Percentiles rank a stretch among this genome's conserved stretches.
phyloP scores from a whole-genome alignment of 805 yeast genomes.

The Ogataea pignaliae region DNA sequence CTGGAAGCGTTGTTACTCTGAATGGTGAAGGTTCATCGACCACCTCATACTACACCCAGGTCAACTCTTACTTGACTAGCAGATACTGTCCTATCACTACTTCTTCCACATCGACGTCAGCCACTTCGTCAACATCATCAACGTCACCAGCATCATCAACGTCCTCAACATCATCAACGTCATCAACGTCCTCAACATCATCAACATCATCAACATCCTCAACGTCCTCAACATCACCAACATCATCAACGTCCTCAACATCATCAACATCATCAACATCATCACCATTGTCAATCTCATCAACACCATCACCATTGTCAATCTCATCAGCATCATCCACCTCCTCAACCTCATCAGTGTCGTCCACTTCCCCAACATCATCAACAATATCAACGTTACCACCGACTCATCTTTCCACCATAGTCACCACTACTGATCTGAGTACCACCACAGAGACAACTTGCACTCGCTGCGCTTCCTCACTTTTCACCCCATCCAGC shows the following conservation, averaged over 20 bases:
- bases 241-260: background rate
- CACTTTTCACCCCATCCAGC: too few relatives aligned
- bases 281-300: background rate
- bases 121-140: background rate
- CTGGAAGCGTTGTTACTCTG: slow-evolving; percentile 2
- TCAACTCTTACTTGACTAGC: slow-evolving; percentile 1
- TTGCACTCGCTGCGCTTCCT: too few relatives aligned
- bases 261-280: background rate
- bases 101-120: background rate
- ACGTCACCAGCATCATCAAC: background rate
- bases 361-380: too few relatives aligned
- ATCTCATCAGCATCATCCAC: background rate
- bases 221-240: background rate
- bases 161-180: slow-evolving; percentile 1
- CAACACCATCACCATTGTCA: too few relatives aligned
- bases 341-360: background rate
- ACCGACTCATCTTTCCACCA: too few relatives aligned
- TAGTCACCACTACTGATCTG: too few relatives aligned
- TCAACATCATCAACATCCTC: slow-evolving; percentile 1
- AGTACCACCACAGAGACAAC: too few relatives aligned
- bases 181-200: background rate
- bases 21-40: slow-evolving; percentile 3
- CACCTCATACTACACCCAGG: slow-evolving; percentile 2
- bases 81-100: slow-evolving; percentile 1
- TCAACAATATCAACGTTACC: too few relatives aligned